Evolutionary conservation across 2,329 filamentous ascomycete species (phyloP).

Genomic region (Trichoderma lentiforme): DNA sequence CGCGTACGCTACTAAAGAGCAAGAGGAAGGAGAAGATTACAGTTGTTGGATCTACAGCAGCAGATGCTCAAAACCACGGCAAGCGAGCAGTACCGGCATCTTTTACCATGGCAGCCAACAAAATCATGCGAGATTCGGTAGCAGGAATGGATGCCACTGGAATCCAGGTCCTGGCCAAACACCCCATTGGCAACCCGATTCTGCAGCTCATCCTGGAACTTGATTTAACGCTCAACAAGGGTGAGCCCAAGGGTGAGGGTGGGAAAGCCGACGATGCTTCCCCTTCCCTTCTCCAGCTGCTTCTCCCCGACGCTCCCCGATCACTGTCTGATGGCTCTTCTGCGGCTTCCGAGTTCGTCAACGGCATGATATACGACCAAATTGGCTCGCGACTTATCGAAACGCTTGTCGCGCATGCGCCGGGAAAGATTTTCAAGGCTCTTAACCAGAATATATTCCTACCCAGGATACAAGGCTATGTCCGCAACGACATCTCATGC

Average conservation of each 20-base stretch:
- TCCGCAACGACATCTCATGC: slow-evolving; percentile 84
- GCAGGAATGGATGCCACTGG: slow-evolving; percentile 73
- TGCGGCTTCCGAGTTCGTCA: slow-evolving; percentile 73
- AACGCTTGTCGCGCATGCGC: slow-evolving; percentile 73
- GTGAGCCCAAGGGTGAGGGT: slow-evolving; percentile 56
- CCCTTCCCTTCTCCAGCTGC: slow-evolving; percentile 64
- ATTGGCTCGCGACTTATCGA: slow-evolving; percentile 89
- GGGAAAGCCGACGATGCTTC: slow-evolving; percentile 32
- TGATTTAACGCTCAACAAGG: slow-evolving; percentile 71
- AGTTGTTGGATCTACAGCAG: slow-evolving; percentile 52
- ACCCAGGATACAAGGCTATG: slow-evolving; percentile 72
- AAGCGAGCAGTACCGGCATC: slow-evolving; percentile 68
- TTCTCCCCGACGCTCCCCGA: slow-evolving; percentile 72
- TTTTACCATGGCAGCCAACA: slow-evolving; percentile 73
- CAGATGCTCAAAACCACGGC: slow-evolving; percentile 43
- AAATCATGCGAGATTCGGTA: slow-evolving; percentile 76
- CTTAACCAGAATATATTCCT: slow-evolving; percentile 79
- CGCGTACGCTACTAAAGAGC: slow-evolving; percentile 77
- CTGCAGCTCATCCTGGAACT: slow-evolving; percentile 88
- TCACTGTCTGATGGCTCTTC: slow-evolving; percentile 70
- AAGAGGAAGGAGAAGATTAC: slow-evolving; percentile 85
- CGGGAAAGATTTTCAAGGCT: slow-evolving; percentile 86
- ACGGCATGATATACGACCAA: slow-evolving; percentile 81
- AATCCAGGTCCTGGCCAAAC: slow-evolving; percentile 78
- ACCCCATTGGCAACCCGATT: slow-evolving; percentile 87